Conservation (phyloP, 2,329 filamentous ascomycete genomes). For the Knoxdaviesia capensis region DNA sequence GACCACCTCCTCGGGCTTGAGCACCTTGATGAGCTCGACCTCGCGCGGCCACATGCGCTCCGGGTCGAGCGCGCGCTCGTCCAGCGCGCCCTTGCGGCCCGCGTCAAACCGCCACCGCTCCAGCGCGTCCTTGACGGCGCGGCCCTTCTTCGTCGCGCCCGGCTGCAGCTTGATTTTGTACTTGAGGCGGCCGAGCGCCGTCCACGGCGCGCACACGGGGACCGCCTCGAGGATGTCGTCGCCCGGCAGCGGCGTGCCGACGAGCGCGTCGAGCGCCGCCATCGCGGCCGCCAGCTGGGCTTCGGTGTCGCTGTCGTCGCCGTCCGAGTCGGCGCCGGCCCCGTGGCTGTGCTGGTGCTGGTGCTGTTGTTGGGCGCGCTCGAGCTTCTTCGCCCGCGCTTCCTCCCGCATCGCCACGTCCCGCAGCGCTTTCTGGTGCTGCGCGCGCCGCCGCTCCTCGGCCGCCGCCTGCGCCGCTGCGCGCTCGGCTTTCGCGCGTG, state of each 20-base stretch:
- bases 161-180: slow-evolving; percentile 94
- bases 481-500: slow-evolving; percentile 41
- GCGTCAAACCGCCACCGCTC: slow-evolving; percentile 55
- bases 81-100: slow-evolving; percentile 33
- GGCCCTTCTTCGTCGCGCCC: slow-evolving; percentile 77
- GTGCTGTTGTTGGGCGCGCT: slow-evolving; percentile 19
- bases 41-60: slow-evolving; percentile 75
- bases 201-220: slow-evolving; percentile 45
- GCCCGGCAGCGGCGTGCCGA: slow-evolving; percentile 58
- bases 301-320: slow-evolving; percentile 39
- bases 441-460: slow-evolving; percentile 55
- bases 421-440: slow-evolving; percentile 60
- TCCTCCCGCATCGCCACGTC: slow-evolving; percentile 63
- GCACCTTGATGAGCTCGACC: slow-evolving; percentile 60
- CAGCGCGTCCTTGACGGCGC: slow-evolving; percentile 81
- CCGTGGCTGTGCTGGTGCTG: slow-evolving; percentile 7
- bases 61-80: slow-evolving; percentile 37
- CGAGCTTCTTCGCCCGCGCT: slow-evolving; percentile 36
- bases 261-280: slow-evolving; percentile 45
- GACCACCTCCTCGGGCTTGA: slow-evolving; percentile 66
- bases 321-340: background rate
- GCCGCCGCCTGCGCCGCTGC: slow-evolving; percentile 48
- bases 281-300: slow-evolving; percentile 28
- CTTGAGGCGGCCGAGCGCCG: slow-evolving; percentile 49
- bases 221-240: slow-evolving; percentile 61